Conservation (phyloP, 2,329 filamentous ascomycete genomes). For the Venturia nashicola region DNA sequence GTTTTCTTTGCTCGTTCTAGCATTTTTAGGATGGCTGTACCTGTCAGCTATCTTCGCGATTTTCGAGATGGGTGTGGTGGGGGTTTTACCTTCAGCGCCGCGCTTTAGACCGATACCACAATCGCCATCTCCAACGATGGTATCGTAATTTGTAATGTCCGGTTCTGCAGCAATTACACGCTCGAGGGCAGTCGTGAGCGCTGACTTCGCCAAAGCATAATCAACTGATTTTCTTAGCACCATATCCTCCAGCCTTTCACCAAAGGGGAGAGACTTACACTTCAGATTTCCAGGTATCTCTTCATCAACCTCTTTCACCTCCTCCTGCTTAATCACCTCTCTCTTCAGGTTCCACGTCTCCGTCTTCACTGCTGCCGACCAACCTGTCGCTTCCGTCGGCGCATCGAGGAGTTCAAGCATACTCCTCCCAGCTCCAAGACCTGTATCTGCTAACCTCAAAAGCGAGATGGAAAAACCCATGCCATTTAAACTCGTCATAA, state of each 20-base stretch:
- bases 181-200: slow-evolving; percentile 44
- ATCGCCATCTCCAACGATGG: slow-evolving; percentile 80
- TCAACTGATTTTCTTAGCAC: slow-evolving; percentile 34
- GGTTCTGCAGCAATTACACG: slow-evolving; percentile 52
- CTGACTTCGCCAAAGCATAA: slow-evolving; percentile 35
- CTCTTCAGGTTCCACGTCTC: slow-evolving; percentile 45
- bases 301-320: slow-evolving; percentile 27
- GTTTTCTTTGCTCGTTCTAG: slow-evolving; percentile 31
- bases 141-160: slow-evolving; percentile 57
- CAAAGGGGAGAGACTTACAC: slow-evolving; percentile 24
- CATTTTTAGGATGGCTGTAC: slow-evolving; percentile 28
- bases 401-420: slow-evolving; percentile 59
- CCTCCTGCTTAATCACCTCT: slow-evolving; percentile 28
- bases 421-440: slow-evolving; percentile 42
- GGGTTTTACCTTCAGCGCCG: slow-evolving; percentile 53
- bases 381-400: slow-evolving; percentile 54
- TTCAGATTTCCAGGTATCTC: slow-evolving; percentile 41
- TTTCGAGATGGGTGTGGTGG: not conserved
- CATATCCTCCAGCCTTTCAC: not conserved
- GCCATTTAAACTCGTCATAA: slow-evolving; percentile 61
- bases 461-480: slow-evolving; percentile 59
- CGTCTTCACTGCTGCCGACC: slow-evolving; percentile 47
- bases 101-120: slow-evolving; percentile 79
- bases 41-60: not conserved
- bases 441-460: slow-evolving; percentile 49